Evolutionary conservation across 2,329 filamentous ascomycete species (phyloP), one percentile per base, ranked within the genome.

Genomic region (Metarhizium humberi): DNA sequence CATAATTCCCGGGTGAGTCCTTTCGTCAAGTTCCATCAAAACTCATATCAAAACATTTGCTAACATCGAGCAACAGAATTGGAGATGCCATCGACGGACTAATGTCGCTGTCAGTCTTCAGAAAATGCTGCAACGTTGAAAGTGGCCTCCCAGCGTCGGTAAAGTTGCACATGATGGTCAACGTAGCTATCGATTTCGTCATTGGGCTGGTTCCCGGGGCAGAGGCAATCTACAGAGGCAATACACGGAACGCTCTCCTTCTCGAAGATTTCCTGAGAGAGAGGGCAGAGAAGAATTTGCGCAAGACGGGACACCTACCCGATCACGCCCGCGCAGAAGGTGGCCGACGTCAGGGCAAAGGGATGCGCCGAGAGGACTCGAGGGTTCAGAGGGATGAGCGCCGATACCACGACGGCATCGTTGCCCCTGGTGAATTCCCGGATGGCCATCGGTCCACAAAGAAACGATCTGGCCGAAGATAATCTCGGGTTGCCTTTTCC

Each of bases 61-160:
- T 47, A 8, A 55, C 29, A 38, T 40, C 32, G n/a, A 8, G 38
- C 18, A n/a, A 46, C 53, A 89, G 87, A 6, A 74, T 88, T 59
- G 92, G 92, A 50, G 92, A 96, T 68, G 78, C 78, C 10, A 69
- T 87, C 14, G 92, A 96, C 66, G 75, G 82, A 8, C 74, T 89
- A 51, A 78, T 96, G 65, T 88, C 89, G 10, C 70, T 90, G 57
- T 83, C 88, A 72, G 84, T 97, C 8, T 77, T 95, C 60, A 79
- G 78, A 57, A 85, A 84, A 29, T 92, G 89, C 71, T 77, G 78
- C 58, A 79, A 86, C 58, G 78, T 95, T 50, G 87, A 95, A 53
- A 89, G 88, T 51, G 89, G 88, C 14, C 80, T 97, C 4, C 86
- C 86, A 1, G 60, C 69, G 4, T 65, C 69, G 10, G 71, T 92